phyloP scores from a whole-genome alignment of 2,329 filamentous ascomycete species.

The Cercospora beticola region DNA sequence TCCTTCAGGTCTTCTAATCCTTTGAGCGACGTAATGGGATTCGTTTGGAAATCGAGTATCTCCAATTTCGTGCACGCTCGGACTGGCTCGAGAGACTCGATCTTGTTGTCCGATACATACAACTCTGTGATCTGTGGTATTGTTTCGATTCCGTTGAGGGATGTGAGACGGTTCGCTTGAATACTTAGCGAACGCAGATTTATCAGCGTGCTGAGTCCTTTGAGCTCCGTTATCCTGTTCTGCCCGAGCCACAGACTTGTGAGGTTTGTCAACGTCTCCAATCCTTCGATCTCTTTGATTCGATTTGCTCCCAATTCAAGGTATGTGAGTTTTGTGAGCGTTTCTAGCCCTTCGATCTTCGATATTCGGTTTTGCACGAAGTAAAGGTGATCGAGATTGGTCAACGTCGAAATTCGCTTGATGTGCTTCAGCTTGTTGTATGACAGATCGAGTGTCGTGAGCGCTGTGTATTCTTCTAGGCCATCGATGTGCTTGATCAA shows the following conservation, averaged over 20 bases:
- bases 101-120: conserved; percentile 92
- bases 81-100: conserved; percentile 73
- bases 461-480: conserved; percentile 71
- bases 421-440: conserved; percentile 99
- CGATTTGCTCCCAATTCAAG: conserved; percentile 90
- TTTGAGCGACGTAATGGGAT: conserved; percentile 72
- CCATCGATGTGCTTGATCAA: conserved; percentile 83
- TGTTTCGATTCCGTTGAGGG: conserved; percentile 71
- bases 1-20: conserved; percentile 68
- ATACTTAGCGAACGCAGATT: conserved; percentile 88
- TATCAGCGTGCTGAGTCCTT: conserved; percentile 69
- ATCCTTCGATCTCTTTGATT: conserved; percentile 82
- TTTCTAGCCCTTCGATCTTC: conserved; percentile 79
- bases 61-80: conserved; percentile 57
- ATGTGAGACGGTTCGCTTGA: conserved; percentile 87
- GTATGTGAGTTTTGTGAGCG: conserved; percentile 71
- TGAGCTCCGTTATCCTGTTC: conserved; percentile 89
- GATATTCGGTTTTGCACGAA: conserved; percentile 94
- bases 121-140: conserved; percentile 82
- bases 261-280: conserved; percentile 74
- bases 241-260: conserved; percentile 92
- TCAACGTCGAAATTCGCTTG: conserved; percentile 78
- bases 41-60: conserved; percentile 86
- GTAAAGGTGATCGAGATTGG: conserved; percentile 76
- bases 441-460: conserved; percentile 82